Conservation (phyloP, 805 yeast species). For the Citeromyces nyonsensis region DNA sequence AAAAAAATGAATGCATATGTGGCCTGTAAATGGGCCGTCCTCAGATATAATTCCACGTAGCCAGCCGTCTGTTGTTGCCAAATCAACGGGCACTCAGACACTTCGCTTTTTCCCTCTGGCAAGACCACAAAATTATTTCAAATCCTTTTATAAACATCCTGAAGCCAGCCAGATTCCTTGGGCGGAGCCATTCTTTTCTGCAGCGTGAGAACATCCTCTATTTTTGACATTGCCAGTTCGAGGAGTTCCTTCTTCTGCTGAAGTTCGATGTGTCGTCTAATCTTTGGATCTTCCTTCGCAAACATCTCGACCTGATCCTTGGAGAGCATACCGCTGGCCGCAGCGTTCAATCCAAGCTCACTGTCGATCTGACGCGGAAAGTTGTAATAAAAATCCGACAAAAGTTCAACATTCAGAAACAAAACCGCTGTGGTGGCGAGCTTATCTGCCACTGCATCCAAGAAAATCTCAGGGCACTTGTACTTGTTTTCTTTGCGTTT, state of each 20-base stretch:
- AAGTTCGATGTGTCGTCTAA: slow-evolving; percentile 79
- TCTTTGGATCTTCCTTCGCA: slow-evolving; percentile 90
- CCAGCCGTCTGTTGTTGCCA: too few relatives aligned
- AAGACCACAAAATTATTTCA: too few relatives aligned
- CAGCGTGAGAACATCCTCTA: slow-evolving; percentile 68
- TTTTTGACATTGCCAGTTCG: slow-evolving; percentile 70
- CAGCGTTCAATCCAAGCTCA: slow-evolving; percentile 27
- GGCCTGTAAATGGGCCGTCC: too few relatives aligned
- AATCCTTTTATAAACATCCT: too few relatives aligned
- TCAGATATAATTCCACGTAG: too few relatives aligned
- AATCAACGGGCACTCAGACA: too few relatives aligned
- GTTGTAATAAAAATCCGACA: slow-evolving; percentile 90
- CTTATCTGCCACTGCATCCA: slow-evolving; percentile 86
- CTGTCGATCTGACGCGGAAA: slow-evolving; percentile 89
- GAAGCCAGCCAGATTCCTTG: too few relatives aligned
- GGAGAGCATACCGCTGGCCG: slow-evolving; percentile 25
- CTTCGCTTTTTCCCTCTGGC: too few relatives aligned
- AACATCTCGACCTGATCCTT: slow-evolving; percentile 72
- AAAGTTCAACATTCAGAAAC: slow-evolving; percentile 82
- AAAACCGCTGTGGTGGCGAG: slow-evolving; percentile 85
- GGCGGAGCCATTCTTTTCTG: slow-evolving; percentile 17
- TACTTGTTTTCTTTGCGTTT: slow-evolving; percentile 66
- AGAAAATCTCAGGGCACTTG: slow-evolving; percentile 87
- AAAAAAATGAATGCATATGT: too few relatives aligned
- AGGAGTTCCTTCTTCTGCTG: slow-evolving; percentile 86